Evolutionary conservation across 495 filamentous ascomycete species (phyloP), one percentile per base, ranked within the genome.

Genomic region (Penicillium coprophilum): DNA sequence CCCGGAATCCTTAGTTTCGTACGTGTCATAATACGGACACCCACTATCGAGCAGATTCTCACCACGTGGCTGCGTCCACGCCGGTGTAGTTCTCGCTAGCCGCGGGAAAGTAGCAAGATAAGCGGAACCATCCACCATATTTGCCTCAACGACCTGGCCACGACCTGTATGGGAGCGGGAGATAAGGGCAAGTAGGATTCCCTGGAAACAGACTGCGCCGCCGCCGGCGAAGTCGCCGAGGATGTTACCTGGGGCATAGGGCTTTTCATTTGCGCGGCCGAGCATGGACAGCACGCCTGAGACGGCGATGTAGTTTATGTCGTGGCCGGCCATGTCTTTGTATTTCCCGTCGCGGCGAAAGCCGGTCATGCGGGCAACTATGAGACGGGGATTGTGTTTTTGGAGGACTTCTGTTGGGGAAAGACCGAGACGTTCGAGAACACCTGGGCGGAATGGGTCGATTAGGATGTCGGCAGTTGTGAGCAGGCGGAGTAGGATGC

Each of bases 281-380:
- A 97, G 78, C 72, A 95, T 78, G 2, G 79, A 80, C 13, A 97
- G 72, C 0, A 88, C 87, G 0, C 93, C 93, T 1, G 87, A 89
- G 0, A 96, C 90, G 32, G 92, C 89, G 21, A 97, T 85, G 71
- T 96, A 97, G 65, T 97, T 97, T 67, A 97, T 96, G 67, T 97
- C 93, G 62, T 97, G 93, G n/a, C 93, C 92, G 0, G 93, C 93
- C 91, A 96, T 96, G 56, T 77, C 64, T 40, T 82, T 82, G 71
- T 95, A 97, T 60, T 85, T 85, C 1, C 92, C 92, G 64, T 93
- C 90, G 23, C 91, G 81, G 6, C 92, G 80, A 68, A 96, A 96
- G 0, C 93, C 93, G 6, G 92, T 93, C 77, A 97, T 82, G 15
- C 92, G 87, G 6, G 82, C 90, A 41, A 95, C 85, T 48, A 97